Base-by-base conservation (phyloP, 192 early-diverging fungal genomes). In the Podila epicladia region DNA sequence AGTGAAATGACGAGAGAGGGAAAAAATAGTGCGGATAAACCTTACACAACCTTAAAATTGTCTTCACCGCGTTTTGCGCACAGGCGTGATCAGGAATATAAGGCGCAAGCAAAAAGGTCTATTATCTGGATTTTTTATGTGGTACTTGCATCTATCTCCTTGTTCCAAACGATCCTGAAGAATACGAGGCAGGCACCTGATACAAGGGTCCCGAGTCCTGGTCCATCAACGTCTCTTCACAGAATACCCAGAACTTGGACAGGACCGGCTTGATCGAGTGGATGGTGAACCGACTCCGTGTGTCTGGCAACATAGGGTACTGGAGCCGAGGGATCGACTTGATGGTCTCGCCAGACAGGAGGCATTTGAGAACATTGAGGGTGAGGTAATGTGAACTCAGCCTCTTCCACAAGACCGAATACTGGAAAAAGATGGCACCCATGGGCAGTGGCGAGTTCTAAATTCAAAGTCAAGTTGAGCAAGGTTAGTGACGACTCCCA, bases 351-450 rank as follows among this genome's bases (percentile, higher is more conserved):
- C 97, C 97, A 12, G 88, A 90, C 9, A 97, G 82, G 32, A 98
- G 83, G 60, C 94, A 94, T 20, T 83, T 83, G 57, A 96, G 83
- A 17, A 94, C 89, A 28, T 92, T 87, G 31, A 89, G 75, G n/a
- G 93, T 92, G 74, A 98, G 85, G 63, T 97, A 97, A 68, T 93
- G 91, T 0, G 89, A 89, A 38, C 90, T 89, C n/a, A 98, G 83
- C 58, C 94, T 87, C 37, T 86, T 85, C 90, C 89, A 94, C 9
- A 99, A 85, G 58, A 96, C 91, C 62, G 91, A 85, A 71, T 97
- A 99, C 82, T 99, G 95, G 82, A 97, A 97, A 71, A 99, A 96
- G 26, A 98, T 92, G 15, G 92, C 88, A 0, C 88, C 80, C 13
- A 93, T 83, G 0, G 92, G 92, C 45, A 97, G 83, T 0, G 97